Conservation (phyloP, 805 yeast species). For the Saturnispora gosingensis region DNA sequence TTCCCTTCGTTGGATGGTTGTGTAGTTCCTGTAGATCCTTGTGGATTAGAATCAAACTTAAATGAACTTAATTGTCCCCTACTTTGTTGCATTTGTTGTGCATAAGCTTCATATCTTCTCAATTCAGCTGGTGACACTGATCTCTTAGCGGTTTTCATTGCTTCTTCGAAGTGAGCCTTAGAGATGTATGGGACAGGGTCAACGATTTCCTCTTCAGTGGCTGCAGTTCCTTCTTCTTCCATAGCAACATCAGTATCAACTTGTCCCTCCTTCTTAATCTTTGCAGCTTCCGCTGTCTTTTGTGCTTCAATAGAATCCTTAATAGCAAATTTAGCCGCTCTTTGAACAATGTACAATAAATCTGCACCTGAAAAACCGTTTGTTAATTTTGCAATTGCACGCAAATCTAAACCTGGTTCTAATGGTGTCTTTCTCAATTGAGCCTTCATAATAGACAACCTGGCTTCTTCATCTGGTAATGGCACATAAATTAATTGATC, state of each 20-base stretch:
- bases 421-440: slow-evolving; percentile 98
- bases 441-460: slow-evolving; percentile 87
- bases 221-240: slow-evolving; percentile 28
- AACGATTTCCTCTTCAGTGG: slow-evolving; percentile 48
- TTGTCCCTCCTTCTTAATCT: slow-evolving; percentile 33
- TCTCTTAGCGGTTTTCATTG: slow-evolving; percentile 98
- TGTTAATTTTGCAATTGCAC: slow-evolving; percentile 87
- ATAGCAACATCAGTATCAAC: slow-evolving; percentile 32
- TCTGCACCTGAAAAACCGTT: slow-evolving; percentile 99
- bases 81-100: slow-evolving; percentile 91
- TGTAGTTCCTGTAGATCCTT: slow-evolving; percentile 19
- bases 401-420: slow-evolving; percentile 90
- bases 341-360: slow-evolving; percentile 91
- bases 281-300: slow-evolving; percentile 35
- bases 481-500: slow-evolving; percentile 98
- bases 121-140: slow-evolving; percentile 95
- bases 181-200: slow-evolving; percentile 96
- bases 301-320: slow-evolving; percentile 94
- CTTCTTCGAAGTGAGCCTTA: slow-evolving; percentile 93
- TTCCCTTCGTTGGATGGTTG: slow-evolving; percentile 23
- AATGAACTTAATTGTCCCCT: slow-evolving; percentile 92
- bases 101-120: slow-evolving; percentile 97
- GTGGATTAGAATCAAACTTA: slow-evolving; percentile 53
- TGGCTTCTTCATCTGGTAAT: slow-evolving; percentile 90
- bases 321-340: slow-evolving; percentile 97